These are phyloP conservation scores for Sindora glabra DNA, from an alignment of 306 rosid species.

Conservation along the genomic window DNA sequence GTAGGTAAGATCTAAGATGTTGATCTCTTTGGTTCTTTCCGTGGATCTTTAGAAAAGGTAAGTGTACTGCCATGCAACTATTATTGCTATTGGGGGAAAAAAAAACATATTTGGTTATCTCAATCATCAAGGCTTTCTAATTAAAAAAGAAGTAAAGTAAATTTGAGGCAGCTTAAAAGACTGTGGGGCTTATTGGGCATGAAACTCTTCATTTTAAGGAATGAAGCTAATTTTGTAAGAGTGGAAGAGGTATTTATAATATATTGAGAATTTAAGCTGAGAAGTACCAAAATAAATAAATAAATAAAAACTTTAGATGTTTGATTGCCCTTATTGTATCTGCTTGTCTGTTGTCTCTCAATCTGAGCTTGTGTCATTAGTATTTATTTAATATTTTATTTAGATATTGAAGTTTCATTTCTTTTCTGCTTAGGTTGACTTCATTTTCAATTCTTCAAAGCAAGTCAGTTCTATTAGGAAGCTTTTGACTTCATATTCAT, in stretches of 20 bases:
- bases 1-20: background rate
- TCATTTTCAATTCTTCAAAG: constrained; percentile 79
- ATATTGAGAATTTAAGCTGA: background rate
- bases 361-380: constrained; percentile 7
- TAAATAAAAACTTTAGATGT: background rate
- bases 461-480: constrained; percentile 76
- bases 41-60: too few relatives aligned
- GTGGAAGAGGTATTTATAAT: background rate
- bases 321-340: background rate
- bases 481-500: constrained; percentile 76
- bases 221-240: background rate
- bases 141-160: background rate
- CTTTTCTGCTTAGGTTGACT: constrained; percentile 66
- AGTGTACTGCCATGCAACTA: background rate
- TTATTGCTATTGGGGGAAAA: constrained; percentile 11
- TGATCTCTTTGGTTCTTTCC: background rate
- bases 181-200: background rate
- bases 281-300: background rate
- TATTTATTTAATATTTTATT: constrained; percentile 1
- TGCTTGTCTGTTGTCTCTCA: background rate
- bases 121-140: background rate
- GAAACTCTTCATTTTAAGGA: background rate
- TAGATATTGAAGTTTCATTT: background rate
- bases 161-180: background rate
- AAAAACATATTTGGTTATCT: background rate